Percentiles rank a stretch among this genome's conserved stretches.
Conservation (phyloP, 2,329 filamentous ascomycete species). For the Lasiodiplodia citricola region DNA sequence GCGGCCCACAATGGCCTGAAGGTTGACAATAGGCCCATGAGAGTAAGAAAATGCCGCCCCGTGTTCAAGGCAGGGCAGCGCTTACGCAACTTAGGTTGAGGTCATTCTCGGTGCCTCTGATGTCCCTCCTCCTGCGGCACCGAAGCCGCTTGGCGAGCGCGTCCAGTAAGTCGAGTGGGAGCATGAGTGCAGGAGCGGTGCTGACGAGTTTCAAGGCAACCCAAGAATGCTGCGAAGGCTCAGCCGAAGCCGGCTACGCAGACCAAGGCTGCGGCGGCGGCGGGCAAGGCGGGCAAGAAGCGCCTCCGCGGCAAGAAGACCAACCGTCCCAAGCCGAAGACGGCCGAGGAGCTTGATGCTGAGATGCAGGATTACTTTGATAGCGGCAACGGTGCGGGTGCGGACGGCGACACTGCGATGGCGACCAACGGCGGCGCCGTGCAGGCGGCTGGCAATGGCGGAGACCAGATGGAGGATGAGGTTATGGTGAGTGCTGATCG, state of each 20-base stretch:
- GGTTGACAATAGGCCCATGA: constrained; percentile 89
- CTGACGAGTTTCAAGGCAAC: constrained; percentile 60
- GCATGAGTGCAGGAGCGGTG: constrained; percentile 30
- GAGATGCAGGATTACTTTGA: constrained; percentile 98
- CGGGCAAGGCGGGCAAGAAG: constrained; percentile 58
- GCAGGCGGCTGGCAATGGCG: constrained; percentile 48
- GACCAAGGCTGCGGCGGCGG: constrained; percentile 67
- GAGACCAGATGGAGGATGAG: constrained; percentile 49
- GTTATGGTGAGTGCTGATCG: constrained; percentile 38
- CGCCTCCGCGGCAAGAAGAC: constrained; percentile 56
- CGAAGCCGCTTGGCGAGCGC: constrained; percentile 82
- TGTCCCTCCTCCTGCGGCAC: constrained; percentile 69
- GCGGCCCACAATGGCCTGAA: constrained; percentile 84
- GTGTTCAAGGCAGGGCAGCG: neutral
- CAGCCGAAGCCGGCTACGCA: constrained; percentile 75
- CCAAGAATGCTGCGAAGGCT: constrained; percentile 62
- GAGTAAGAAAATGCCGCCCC: constrained; percentile 60
- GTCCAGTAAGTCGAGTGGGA: constrained; percentile 66
- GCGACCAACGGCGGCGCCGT: constrained; percentile 52
- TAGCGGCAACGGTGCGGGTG: constrained; percentile 50
- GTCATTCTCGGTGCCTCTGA: constrained; percentile 81
- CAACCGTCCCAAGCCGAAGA: constrained; percentile 76
- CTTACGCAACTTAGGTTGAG: constrained; percentile 69
- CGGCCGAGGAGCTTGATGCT: constrained; percentile 90
- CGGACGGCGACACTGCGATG: constrained; percentile 50